Evolutionary conservation across 768 basidiomycete species (phyloP).

Genomic region (Mrakia blollopis): DNA sequence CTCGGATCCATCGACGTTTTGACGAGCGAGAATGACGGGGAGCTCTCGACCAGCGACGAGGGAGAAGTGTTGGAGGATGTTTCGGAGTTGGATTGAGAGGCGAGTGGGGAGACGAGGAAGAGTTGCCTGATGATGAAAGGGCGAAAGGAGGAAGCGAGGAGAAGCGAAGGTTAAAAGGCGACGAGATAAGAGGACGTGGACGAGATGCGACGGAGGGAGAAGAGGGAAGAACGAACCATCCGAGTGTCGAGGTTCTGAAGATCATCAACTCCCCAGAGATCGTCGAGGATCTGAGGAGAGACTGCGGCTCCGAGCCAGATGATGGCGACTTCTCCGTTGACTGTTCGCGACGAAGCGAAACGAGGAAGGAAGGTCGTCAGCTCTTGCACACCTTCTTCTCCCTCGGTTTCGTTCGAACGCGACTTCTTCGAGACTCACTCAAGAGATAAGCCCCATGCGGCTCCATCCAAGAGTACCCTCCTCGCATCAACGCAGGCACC

Average conservation of each 20-base stretch:
- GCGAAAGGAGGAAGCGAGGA: not conserved
- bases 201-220: not conserved
- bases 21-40: constrained; percentile 67
- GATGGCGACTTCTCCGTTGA: constrained; percentile 80
- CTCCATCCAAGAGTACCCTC: constrained; percentile 81
- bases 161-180: constrained; percentile 6
- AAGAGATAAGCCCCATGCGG: constrained; percentile 86
- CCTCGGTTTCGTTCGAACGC: no score
- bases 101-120: constrained; percentile 68
- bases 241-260: constrained; percentile 62
- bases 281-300: constrained; percentile 72
- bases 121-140: constrained; percentile 50
- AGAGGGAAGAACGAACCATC: constrained; percentile 52
- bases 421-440: constrained; percentile 51
- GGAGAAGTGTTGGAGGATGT: constrained; percentile 69
- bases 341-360: constrained; percentile 47
- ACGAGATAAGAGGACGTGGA: not conserved
- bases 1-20: constrained; percentile 87
- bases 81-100: constrained; percentile 76
- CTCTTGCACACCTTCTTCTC: not conserved
- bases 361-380: not conserved
- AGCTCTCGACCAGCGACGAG: constrained; percentile 46
- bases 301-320: constrained; percentile 84
- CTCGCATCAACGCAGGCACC: constrained; percentile 73
- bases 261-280: constrained; percentile 81